These are phyloP conservation scores for Dendrothele bispora DNA, from an alignment of 768 basidiomycete species.

Conservation along the genomic window DNA sequence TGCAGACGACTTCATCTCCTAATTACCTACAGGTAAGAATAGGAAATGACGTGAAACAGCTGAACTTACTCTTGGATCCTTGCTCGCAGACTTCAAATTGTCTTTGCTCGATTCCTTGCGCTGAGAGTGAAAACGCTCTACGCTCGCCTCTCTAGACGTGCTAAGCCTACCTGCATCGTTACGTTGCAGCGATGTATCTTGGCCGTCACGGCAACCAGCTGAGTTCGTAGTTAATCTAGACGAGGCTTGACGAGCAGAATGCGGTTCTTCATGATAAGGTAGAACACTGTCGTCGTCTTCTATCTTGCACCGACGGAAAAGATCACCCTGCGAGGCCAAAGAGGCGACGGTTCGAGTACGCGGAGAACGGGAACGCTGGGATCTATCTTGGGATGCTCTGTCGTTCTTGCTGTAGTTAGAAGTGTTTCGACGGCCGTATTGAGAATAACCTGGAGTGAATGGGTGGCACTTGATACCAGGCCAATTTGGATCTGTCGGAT, in stretches of 20 bases:
- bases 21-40: too few species aligned
- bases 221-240: too few species aligned
- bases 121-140: slow-evolving; percentile 7
- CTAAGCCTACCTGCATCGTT: not conserved
- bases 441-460: slow-evolving; percentile 14
- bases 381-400: not conserved
- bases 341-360: slow-evolving; percentile 32
- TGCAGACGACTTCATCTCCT: too few species aligned
- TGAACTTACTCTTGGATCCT: too few species aligned
- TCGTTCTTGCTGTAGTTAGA: slow-evolving; percentile 9
- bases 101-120: slow-evolving; percentile 1
- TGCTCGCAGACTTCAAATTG: too few species aligned
- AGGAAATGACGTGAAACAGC: too few species aligned
- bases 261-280: slow-evolving; percentile 15
- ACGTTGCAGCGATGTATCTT: not conserved
- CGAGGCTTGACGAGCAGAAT: too few species aligned
- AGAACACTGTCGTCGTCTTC: slow-evolving; percentile 18
- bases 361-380: slow-evolving; percentile 9
- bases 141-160: slow-evolving; percentile 1
- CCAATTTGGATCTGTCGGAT: slow-evolving; percentile 50
- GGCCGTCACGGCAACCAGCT: too few species aligned
- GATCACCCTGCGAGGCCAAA: slow-evolving; percentile 42
- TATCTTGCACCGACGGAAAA: slow-evolving; percentile 35
- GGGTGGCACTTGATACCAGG: slow-evolving; percentile 21
- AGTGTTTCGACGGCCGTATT: slow-evolving; percentile 11